A percentile compares a stretch with the other conserved stretches of the same genome.
phyloP scores from a whole-genome alignment of 306 rosid species.

The Pyrus communis region DNA sequence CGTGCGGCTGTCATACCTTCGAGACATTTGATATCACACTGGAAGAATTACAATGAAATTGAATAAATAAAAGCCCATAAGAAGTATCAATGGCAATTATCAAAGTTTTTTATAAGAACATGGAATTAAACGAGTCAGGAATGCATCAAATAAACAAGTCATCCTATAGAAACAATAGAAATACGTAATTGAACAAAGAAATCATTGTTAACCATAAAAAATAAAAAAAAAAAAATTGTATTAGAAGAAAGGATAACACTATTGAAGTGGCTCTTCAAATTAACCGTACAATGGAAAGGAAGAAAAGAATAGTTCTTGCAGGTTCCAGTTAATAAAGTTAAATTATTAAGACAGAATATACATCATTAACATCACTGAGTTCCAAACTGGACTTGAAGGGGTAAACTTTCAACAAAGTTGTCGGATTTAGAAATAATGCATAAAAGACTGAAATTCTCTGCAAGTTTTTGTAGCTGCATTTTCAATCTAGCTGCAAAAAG shows the following conservation, averaged over 20 bases:
- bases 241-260: background rate
- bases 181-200: background rate
- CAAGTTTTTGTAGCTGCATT: background rate
- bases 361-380: background rate
- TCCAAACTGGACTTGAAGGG: background rate
- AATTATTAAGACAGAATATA: background rate
- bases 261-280: background rate
- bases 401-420: background rate
- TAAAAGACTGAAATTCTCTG: background rate
- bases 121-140: background rate
- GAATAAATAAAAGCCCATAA: background rate
- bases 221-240: background rate
- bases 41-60: background rate
- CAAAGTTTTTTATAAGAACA: background rate
- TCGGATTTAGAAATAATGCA: background rate
- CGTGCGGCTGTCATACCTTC: slow-evolving; percentile 37
- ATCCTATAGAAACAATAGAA: background rate
- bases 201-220: background rate
- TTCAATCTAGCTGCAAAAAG: background rate
- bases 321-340: background rate
- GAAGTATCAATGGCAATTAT: background rate
- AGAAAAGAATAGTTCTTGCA: background rate
- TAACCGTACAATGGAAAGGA: background rate
- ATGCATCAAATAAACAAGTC: background rate
- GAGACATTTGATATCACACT: slow-evolving; percentile 26